phyloP scores from a whole-genome alignment of 306 rosid species.

The Sechiopsis laciniata region DNA sequence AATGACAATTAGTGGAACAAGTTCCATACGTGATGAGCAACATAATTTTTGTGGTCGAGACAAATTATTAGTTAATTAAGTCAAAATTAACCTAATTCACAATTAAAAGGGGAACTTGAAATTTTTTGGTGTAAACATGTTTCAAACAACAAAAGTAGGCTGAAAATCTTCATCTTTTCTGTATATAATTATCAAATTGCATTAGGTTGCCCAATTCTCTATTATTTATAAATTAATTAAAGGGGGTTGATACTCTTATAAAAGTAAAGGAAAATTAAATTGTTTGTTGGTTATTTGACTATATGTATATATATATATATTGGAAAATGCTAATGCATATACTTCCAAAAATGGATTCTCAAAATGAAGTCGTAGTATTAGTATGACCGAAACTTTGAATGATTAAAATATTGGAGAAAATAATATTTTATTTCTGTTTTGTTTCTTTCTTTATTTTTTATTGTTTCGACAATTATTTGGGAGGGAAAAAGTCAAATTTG shows the following conservation, averaged over 20 bases:
- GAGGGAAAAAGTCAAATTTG: too few relatives aligned
- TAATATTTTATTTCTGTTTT: too few relatives aligned
- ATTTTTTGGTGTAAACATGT: not conserved
- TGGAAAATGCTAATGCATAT: slow-evolving; percentile 5
- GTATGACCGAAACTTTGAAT: not conserved
- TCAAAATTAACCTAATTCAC: not conserved
- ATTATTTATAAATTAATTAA: not conserved
- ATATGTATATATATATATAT: not conserved
- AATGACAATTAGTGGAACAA: not conserved
- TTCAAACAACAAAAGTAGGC: not conserved
- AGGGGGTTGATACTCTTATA: not conserved
- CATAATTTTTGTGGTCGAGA: too few relatives aligned
- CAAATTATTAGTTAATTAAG: not conserved
- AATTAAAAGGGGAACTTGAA: not conserved
- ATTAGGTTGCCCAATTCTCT: slow-evolving; percentile 11
- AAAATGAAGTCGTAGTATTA: slow-evolving; percentile 2
- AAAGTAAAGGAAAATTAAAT: not conserved
- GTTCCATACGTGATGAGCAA: not conserved
- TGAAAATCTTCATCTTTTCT: not conserved
- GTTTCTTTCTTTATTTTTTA: too few relatives aligned
- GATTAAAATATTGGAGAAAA: not conserved
- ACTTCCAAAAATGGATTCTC: slow-evolving; percentile 10
- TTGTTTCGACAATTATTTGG: too few relatives aligned
- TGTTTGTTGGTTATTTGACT: slow-evolving; percentile 10
- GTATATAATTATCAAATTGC: not conserved